phyloP scores from a whole-genome alignment of 2,329 filamentous ascomycete genomes.

The Neocatenulostroma microsporum region DNA sequence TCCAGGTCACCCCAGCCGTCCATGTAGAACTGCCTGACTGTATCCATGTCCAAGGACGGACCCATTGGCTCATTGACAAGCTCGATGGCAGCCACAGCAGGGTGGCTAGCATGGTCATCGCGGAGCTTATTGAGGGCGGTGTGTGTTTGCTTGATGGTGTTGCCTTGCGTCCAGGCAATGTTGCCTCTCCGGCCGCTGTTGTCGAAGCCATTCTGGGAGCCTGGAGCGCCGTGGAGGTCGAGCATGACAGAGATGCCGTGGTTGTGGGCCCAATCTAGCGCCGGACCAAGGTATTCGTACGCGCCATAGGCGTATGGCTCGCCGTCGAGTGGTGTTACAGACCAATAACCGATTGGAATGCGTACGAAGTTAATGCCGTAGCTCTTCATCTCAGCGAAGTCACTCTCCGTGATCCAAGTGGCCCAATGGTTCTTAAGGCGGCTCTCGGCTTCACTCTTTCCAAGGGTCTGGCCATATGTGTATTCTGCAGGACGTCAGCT shows the following conservation, averaged over 20 bases:
- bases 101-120: constrained; percentile 38
- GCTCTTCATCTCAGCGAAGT: constrained; percentile 35
- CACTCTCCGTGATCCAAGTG: constrained; percentile 33
- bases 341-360: constrained; percentile 49
- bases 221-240: constrained; percentile 45
- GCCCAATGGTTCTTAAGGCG: constrained; percentile 35
- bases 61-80: constrained; percentile 42
- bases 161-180: constrained; percentile 23
- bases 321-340: no score
- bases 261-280: constrained; percentile 41
- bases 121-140: constrained; percentile 33
- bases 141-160: constrained; percentile 31
- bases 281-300: constrained; percentile 41
- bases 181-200: constrained; percentile 21
- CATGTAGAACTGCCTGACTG: constrained; percentile 48
- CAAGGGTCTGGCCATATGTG: constrained; percentile 36
- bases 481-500: constrained; percentile 19
- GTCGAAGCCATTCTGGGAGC: constrained; percentile 45
- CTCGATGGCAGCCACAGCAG: constrained; percentile 38
- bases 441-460: constrained; percentile 35
- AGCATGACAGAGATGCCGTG: constrained; percentile 43
- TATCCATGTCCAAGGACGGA: constrained; percentile 38
- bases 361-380: constrained; percentile 35
- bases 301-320: constrained; percentile 40
- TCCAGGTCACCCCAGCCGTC: constrained; percentile 43